These are phyloP conservation scores for Polygonum aviculare DNA, from an alignment of 148 eudicot genomes.

Conservation along the genomic window DNA sequence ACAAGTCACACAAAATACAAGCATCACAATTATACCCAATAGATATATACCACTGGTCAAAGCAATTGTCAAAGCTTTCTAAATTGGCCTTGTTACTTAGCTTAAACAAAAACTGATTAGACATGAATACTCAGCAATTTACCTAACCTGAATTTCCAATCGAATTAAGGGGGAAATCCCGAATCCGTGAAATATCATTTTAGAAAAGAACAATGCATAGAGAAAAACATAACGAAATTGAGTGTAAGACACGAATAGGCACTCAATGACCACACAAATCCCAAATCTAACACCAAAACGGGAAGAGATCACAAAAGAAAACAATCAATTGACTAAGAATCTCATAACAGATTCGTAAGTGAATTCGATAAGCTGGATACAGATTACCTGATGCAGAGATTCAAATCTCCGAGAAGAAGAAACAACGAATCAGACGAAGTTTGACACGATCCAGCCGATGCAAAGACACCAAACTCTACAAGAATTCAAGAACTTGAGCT, in stretches of 20 bases:
- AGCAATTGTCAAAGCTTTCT: not conserved
- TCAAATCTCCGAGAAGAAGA: constrained; percentile 3
- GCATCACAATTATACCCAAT: not conserved
- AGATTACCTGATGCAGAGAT: not conserved
- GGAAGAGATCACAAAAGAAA: not conserved
- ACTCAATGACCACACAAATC: not conserved
- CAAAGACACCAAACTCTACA: not conserved
- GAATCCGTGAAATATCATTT: not conserved
- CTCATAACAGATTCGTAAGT: not conserved
- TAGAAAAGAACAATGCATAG: not conserved
- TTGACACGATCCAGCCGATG: not conserved
- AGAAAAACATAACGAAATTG: constrained; percentile 4
- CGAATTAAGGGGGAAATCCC: not conserved
- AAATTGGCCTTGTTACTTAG: not conserved
- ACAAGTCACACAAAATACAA: not conserved
- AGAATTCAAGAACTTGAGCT: not conserved
- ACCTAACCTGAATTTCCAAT: not conserved
- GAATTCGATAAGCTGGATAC: not conserved
- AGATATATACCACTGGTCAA: not conserved
- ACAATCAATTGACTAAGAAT: not conserved
- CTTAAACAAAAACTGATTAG: not conserved
- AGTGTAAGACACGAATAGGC: not conserved
- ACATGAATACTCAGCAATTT: not conserved
- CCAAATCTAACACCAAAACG: not conserved
- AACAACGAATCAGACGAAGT: not conserved